Percentiles rank a stretch among this genome's conserved stretches.
phyloP scores from a whole-genome alignment of 495 filamentous ascomycete genomes.

The Rhypophila decipiens region DNA sequence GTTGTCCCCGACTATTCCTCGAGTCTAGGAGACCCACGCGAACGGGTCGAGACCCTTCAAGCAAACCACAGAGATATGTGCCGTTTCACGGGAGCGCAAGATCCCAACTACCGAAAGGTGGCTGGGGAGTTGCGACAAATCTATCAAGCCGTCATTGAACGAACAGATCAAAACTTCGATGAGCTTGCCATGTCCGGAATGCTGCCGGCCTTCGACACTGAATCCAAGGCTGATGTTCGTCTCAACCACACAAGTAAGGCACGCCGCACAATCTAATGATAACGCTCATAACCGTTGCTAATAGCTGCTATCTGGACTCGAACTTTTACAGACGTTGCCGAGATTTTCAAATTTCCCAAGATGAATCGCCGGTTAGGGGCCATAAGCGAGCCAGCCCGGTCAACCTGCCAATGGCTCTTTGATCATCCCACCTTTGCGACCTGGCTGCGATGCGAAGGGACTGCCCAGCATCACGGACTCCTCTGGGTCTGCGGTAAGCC shows the following conservation, averaged over 20 bases:
- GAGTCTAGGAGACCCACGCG: constrained; percentile 15
- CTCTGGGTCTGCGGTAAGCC: constrained; percentile 20
- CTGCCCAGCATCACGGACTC: constrained; percentile 2
- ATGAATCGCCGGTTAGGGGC: neutral
- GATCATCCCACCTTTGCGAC: neutral
- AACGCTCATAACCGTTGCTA: too few relatives aligned
- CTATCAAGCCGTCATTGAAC: constrained; percentile 1
- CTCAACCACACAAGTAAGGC: too few relatives aligned
- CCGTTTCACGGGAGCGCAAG: constrained; percentile 15
- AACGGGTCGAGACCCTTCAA: constrained; percentile 16
- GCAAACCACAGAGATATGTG: constrained; percentile 26
- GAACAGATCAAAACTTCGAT: too few relatives aligned
- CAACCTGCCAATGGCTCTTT: constrained; percentile 10
- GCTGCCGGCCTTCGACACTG: too few relatives aligned
- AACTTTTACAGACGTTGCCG: neutral
- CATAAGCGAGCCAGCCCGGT: too few relatives aligned
- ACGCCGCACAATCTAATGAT: too few relatives aligned
- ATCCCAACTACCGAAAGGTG: constrained; percentile 19
- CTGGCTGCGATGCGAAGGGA: constrained; percentile 5
- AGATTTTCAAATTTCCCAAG: neutral
- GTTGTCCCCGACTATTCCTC: constrained; percentile 26
- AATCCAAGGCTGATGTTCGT: too few relatives aligned
- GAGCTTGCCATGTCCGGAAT: too few relatives aligned
- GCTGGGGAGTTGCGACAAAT: constrained; percentile 5
- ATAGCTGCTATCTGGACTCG: neutral